Percentiles rank a stretch among this genome's conserved stretches.
These are phyloP conservation scores for Albugo candida DNA, from an alignment of 352 stramenopile species.

Conservation along the genomic window DNA sequence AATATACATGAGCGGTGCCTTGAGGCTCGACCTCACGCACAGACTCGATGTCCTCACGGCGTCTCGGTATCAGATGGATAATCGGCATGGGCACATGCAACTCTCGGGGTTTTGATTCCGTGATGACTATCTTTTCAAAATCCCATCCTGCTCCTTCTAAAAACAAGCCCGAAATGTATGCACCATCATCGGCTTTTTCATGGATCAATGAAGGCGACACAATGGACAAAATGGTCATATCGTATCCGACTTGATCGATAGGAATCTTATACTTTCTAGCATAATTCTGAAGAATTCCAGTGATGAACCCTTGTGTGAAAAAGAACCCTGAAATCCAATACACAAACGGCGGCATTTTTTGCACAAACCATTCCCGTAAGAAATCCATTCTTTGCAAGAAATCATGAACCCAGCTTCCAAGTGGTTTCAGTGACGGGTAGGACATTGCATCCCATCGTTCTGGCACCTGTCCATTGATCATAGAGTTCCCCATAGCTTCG, in stretches of 20 bases:
- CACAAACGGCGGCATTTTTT: conserved; percentile 45
- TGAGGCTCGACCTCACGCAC: conserved; percentile 78
- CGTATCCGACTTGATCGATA: conserved; percentile 81
- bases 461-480: conserved; percentile 84
- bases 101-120: conserved; percentile 70
- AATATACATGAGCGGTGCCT: conserved; percentile 81
- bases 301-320: conserved; percentile 90
- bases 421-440: conserved; percentile 84
- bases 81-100: conserved; percentile 77
- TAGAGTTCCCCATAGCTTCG: conserved; percentile 85
- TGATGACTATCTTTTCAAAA: conserved; percentile 28
- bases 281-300: conserved; percentile 86
- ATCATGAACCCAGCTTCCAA: conserved; percentile 85
- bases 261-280: conserved; percentile 79
- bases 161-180: conserved; percentile 80
- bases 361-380: conserved; percentile 67
- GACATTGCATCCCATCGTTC: conserved; percentile 59
- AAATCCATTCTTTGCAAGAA: conserved; percentile 70
- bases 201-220: conserved; percentile 16
- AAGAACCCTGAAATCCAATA: conserved; percentile 91
- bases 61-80: conserved; percentile 64
- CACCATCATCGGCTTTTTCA: conserved; percentile 58
- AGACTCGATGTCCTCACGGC: conserved; percentile 64
- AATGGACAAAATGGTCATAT: conserved; percentile 65
- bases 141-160: conserved; percentile 83